Percentiles rank a stretch among this genome's conserved stretches.
phyloP scores from a whole-genome alignment of 2,329 filamentous ascomycete genomes.

The Trichophyton mentagrophytes region DNA sequence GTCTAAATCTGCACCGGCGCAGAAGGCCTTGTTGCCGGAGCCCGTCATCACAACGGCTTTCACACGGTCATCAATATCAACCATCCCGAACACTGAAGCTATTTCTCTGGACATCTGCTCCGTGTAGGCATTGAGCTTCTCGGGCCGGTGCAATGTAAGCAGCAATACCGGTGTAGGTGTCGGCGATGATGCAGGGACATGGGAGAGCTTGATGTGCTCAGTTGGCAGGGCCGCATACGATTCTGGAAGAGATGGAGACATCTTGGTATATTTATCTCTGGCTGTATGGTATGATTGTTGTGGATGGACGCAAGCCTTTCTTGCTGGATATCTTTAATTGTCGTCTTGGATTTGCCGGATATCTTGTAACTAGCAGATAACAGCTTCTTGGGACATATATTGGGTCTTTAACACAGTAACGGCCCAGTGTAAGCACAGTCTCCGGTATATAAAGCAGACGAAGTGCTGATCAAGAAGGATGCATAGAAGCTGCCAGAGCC shows the following conservation, averaged over 20 bases:
- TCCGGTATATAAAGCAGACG: too few relatives aligned
- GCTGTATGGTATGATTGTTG: neutral
- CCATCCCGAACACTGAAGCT: slow-evolving; percentile 30
- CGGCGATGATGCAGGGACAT: slow-evolving; percentile 34
- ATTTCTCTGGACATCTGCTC: slow-evolving; percentile 39
- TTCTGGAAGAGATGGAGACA: slow-evolving; percentile 15
- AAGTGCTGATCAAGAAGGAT: too few relatives aligned
- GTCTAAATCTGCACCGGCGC: slow-evolving; percentile 46
- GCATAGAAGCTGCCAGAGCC: neutral
- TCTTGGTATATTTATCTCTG: neutral
- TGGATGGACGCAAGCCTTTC: neutral
- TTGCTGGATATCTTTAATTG: too few relatives aligned
- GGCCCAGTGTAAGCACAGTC: too few relatives aligned
- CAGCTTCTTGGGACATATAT: too few relatives aligned
- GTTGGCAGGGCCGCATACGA: slow-evolving; percentile 25
- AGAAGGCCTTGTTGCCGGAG: slow-evolving; percentile 37
- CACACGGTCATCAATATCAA: slow-evolving; percentile 43
- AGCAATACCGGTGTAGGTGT: slow-evolving; percentile 38
- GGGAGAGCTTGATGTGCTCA: slow-evolving; percentile 25
- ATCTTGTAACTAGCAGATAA: too few relatives aligned
- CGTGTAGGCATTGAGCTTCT: slow-evolving; percentile 48
- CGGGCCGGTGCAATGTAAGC: slow-evolving; percentile 42
- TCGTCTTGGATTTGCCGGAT: too few relatives aligned
- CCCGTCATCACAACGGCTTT: slow-evolving; percentile 45
- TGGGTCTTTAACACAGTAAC: too few relatives aligned